Base-by-base conservation (phyloP, 2,329 filamentous ascomycete species). In the Trichoderma simmonsii region DNA sequence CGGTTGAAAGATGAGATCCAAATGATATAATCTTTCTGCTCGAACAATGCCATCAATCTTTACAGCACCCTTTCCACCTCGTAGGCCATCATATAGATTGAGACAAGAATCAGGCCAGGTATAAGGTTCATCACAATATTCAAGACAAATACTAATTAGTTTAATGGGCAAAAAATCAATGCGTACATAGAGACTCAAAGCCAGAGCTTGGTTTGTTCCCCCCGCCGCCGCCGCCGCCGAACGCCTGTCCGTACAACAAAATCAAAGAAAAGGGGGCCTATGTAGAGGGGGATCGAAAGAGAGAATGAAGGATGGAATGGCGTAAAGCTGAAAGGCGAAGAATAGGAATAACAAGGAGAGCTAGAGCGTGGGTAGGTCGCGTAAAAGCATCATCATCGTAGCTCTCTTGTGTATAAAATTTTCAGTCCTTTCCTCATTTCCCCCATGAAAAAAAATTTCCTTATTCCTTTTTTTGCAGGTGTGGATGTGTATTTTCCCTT, bases 191-290 rank as follows among this genome's bases (percentile, higher is more conserved):
- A 60, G n/a, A 51, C 4, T 24, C 56, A 43, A 69, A 24, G 43
- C 56, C 65, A 51, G 57, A 61, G 56, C 36, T 51, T 32, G 4
- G 54, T 61, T 51, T 48, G 36, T 54, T 48, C 34, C 66, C 43
- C 43, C 43, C 43, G 18, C 18, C 43, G 43, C 43, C 48, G 30
- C 65, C 65, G 34, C 66, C 57, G 36, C 66, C 66, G 36, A 69
- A 69, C 66, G 66, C 54, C 66, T 61, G 24, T 51, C 56, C 36
- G 14, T 68, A 65, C 63, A 67, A 12, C 18, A 43, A 67, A 34
- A 54, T 0, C 2, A 54, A 54, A 24, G 21, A 30, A 51, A 24
- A 32, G 26, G 8, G 43, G 2, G n/a, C 43, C n/a, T 51, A 48
- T 51, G 43, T 51, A 32, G 51, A 34, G 15, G 8, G 30, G 28